Percentiles rank a stretch among this genome's conserved stretches.
These are phyloP conservation scores for Epithele typhae DNA, from an alignment of 768 basidiomycete genomes.

Conservation along the genomic window DNA sequence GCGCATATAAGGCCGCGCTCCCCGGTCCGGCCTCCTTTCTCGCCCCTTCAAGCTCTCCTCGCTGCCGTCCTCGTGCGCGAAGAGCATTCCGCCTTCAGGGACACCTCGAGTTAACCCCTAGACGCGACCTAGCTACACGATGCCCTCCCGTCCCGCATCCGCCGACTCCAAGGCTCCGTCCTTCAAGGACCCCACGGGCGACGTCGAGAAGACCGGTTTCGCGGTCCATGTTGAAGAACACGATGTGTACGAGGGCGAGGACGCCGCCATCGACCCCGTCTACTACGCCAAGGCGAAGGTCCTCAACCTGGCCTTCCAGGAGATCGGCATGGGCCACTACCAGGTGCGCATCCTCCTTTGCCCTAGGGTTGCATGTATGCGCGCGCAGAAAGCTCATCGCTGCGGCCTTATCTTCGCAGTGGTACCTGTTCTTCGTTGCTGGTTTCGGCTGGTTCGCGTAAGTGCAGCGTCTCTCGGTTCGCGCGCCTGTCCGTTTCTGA, in stretches of 20 bases:
- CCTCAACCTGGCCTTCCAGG: slow-evolving; percentile 41
- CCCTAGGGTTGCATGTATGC: no score
- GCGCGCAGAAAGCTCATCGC: neutral
- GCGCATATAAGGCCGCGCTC: no score
- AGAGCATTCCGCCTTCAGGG: no score
- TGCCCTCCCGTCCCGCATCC: neutral
- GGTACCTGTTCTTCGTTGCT: slow-evolving; percentile 55
- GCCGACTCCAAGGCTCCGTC: neutral
- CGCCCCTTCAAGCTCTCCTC: no score
- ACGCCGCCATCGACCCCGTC: slow-evolving; percentile 33
- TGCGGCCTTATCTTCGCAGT: slow-evolving; percentile 32
- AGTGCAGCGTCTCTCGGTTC: slow-evolving; percentile 22
- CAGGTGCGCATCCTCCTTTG: slow-evolving; percentile 35
- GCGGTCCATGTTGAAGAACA: slow-evolving; percentile 3
- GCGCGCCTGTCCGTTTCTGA: no score
- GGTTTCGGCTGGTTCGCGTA: slow-evolving; percentile 75
- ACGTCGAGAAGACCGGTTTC: slow-evolving; percentile 1
- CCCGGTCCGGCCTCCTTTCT: no score
- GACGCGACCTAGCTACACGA: no score
- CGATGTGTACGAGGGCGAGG: slow-evolving; percentile 21
- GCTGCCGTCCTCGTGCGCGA: no score
- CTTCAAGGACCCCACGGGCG: neutral
- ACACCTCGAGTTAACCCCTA: no score
- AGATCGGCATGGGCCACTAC: slow-evolving; percentile 52
- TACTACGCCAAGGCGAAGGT: slow-evolving; percentile 46